Conservation (phyloP, 2,329 filamentous ascomycete genomes). For the Fusarium sublunatum region DNA sequence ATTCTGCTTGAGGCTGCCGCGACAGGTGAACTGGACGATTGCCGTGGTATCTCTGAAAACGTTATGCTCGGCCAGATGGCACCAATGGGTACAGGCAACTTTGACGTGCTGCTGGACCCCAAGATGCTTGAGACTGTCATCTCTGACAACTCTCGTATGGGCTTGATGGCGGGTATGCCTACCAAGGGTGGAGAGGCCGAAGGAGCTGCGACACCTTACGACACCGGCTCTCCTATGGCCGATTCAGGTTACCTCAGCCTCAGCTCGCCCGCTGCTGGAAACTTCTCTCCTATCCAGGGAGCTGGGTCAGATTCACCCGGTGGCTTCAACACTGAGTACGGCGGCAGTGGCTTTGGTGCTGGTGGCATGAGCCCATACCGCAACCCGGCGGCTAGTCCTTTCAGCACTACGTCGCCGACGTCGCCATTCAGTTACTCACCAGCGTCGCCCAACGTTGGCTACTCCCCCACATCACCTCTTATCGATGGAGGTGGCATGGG, state of each 20-base stretch:
- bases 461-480: conserved; percentile 81
- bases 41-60: conserved; percentile 97
- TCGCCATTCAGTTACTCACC: conserved; percentile 79
- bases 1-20: conserved; percentile 96
- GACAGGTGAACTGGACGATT: conserved; percentile 95
- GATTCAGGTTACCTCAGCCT: conserved; percentile 75
- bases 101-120: conserved; percentile 92
- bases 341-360: conserved; percentile 63
- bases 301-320: conserved; percentile 77
- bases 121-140: conserved; percentile 96
- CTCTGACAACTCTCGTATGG: conserved; percentile 88
- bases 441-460: conserved; percentile 77
- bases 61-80: conserved; percentile 98
- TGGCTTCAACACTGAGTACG: conserved; percentile 73
- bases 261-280: conserved; percentile 70
- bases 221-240: conserved; percentile 82
- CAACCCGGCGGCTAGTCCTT: conserved; percentile 75
- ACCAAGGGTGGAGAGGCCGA: conserved; percentile 79
- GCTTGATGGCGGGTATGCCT: conserved; percentile 82
- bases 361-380: conserved; percentile 72
- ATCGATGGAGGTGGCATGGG: conserved; percentile 62
- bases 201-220: conserved; percentile 94
- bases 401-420: conserved; percentile 75
- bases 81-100: conserved; percentile 95
- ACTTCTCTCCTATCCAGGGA: conserved; percentile 82